Evolutionary conservation across 1,284 basidiomycete genomes (phyloP), one percentile per base, ranked within the genome.

Genomic region (Phaffia rhodozyma): DNA sequence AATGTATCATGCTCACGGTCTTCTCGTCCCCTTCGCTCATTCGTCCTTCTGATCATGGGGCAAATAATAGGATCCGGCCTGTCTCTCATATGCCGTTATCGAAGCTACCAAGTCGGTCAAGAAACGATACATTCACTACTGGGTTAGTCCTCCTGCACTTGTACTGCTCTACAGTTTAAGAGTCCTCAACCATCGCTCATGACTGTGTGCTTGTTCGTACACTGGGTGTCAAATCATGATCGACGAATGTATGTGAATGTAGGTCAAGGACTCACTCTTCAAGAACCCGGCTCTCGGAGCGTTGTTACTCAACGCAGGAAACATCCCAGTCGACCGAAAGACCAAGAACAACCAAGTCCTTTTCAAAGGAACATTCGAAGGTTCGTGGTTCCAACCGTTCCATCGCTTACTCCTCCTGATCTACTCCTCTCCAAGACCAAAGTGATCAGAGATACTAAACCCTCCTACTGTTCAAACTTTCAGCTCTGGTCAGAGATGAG

Each of bases 321-420:
- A 96, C 74, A 93, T 97, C 68, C 91, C 92, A 43, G 93, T 97
- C 52, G 92, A 96, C 75, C 83, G 93, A 64, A 90, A 89, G 77
- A 89, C 81, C 68, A 92, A 89, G 77, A 89, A 94, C 77, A 86
- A 91, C 66, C 87, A 88, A 68, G 81, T 84, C 38, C 79, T 97
- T n/a, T 94, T 96, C 77, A 82, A 83, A 67, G 88, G 90, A 29
- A 96, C 92, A 0, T 87, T 97, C 70, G 86, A 92, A 64, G 74
- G 76, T 76, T 18, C 11, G 11, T 5, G 7, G 20, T 51, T 48
- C 63, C 67, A 25, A 5, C 54, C 30, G 5, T 32, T 23, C 43
- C 34, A 25, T 16, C 20, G 29, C 38, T 18, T 49, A 2, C 25
- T 48, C 29, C 47, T 43, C 32, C n/a, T 11, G 13, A n/a, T 58